Conservation (phyloP, 352 stramenopile species). For the Phytophthora colocasiae region DNA sequence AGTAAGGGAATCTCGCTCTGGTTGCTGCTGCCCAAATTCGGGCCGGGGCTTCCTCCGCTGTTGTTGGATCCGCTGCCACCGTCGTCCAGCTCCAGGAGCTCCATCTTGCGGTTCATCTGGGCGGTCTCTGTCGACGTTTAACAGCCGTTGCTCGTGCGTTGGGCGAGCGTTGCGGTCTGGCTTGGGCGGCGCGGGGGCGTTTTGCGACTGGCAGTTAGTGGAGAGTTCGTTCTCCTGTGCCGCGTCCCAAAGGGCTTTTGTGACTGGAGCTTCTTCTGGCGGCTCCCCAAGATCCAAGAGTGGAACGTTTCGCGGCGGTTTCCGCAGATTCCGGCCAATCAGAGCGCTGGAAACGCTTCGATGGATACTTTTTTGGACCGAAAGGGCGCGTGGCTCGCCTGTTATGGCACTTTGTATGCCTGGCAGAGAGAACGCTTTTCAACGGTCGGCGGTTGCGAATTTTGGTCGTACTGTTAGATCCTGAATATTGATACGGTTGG, state of each 20-base stretch:
- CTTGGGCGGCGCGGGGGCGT: slow-evolving; percentile 41
- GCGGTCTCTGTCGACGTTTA: background rate
- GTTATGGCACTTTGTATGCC: slow-evolving; percentile 23
- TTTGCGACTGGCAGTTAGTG: slow-evolving; percentile 41
- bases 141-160: slow-evolving; percentile 24
- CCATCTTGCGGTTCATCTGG: slow-evolving; percentile 77
- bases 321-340: slow-evolving; percentile 27
- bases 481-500: background rate
- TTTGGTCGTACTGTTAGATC: no score
- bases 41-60: background rate
- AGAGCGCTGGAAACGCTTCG: background rate
- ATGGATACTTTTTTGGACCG: slow-evolving; percentile 24
- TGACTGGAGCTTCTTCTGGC: slow-evolving; percentile 17
- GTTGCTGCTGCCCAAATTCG: slow-evolving; percentile 12
- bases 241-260: slow-evolving; percentile 28
- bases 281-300: slow-evolving; percentile 44
- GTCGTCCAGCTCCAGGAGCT: slow-evolving; percentile 66
- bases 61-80: background rate
- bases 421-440: slow-evolving; percentile 30
- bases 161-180: slow-evolving; percentile 9
- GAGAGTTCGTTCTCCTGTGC: slow-evolving; percentile 4
- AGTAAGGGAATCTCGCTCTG: slow-evolving; percentile 60
- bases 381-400: slow-evolving; percentile 26
- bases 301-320: slow-evolving; percentile 48
- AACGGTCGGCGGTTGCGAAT: slow-evolving; percentile 38